A percentile compares a stretch with the other conserved stretches of the same genome.
Evolutionary conservation across 1,284 basidiomycete species (phyloP).

Genomic region (Rugosomyces carneus): DNA sequence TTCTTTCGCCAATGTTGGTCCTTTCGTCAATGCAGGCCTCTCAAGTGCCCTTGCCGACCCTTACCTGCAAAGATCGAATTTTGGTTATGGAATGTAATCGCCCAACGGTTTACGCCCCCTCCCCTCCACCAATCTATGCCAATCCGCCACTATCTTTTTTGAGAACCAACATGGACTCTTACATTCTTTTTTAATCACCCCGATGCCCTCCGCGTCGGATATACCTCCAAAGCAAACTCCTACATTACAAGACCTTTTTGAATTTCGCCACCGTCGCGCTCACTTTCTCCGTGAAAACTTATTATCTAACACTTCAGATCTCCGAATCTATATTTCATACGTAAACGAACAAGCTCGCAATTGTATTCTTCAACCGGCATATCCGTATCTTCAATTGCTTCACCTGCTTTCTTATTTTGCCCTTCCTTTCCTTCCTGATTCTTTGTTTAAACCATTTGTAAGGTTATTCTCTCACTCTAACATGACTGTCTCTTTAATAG

Average conservation of each 20-base stretch:
- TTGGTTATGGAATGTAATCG: slow-evolving; percentile 73
- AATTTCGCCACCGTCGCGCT: slow-evolving; percentile 28
- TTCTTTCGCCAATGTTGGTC: slow-evolving; percentile 47
- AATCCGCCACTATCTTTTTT: slow-evolving; percentile 11
- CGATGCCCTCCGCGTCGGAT: slow-evolving; percentile 22
- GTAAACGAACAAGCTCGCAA: slow-evolving; percentile 32
- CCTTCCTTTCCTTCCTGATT: slow-evolving; percentile 35
- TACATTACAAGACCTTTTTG: slow-evolving; percentile 31
- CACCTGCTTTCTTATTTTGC: slow-evolving; percentile 35
- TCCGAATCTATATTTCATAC: slow-evolving; percentile 29
- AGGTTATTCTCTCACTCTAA: slow-evolving; percentile 42
- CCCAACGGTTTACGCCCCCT: neutral
- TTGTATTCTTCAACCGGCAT: slow-evolving; percentile 70
- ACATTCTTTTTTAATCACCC: slow-evolving; percentile 18
- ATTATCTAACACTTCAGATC: slow-evolving; percentile 17
- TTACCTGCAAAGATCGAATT: slow-evolving; percentile 59
- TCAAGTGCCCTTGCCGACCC: slow-evolving; percentile 56
- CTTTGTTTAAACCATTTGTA: slow-evolving; percentile 50
- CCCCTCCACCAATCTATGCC: neutral
- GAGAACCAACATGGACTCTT: slow-evolving; percentile 14
- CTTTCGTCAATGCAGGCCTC: slow-evolving; percentile 54
- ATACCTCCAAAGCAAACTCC: slow-evolving; percentile 27
- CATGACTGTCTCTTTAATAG: slow-evolving; percentile 50
- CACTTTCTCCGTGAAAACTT: slow-evolving; percentile 20
- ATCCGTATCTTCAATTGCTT: slow-evolving; percentile 30